Evolutionary conservation across 208 protist species (phyloP), one percentile per base, ranked within the genome.

Genomic region (Borovskyia barvae): DNA sequence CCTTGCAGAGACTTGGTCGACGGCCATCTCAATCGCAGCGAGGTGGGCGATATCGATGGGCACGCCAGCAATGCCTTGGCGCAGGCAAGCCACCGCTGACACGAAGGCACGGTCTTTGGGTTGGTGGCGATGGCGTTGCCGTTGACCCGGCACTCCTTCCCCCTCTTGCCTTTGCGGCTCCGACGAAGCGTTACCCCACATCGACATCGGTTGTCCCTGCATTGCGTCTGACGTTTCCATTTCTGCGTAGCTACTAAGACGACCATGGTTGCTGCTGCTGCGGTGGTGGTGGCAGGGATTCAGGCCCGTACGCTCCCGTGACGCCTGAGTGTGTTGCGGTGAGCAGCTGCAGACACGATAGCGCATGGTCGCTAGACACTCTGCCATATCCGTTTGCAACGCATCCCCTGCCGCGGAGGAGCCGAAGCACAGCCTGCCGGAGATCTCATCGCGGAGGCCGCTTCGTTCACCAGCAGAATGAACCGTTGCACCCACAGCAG

Each of bases 1-100:
- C 7, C 32, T 20, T 7, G 33, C 37, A 24, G 54, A 74, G 26
- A 46, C 55, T 20, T 48, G 41, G 20, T 78, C 72, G 7, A 69
- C 55, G 20, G 61, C 50, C 42, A 49, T 43, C 55, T 66, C 62
- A 26, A 60, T 41, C 22, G 57, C 57, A 11, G 47, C 45, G n/a
- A 69, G 45, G 30, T 63, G 55, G 1, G 62, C 46, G 26, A 66
- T 29, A 52, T 63, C 62, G 35, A 66, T 65, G 8, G 62, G 62
- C 2, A 71, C 46, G 24, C 29, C 53, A 7, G 60, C 24, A 17
- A 62, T 58, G 43, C 37, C 42, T 45, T 69, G 62, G 2, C 62
- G 69, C 50, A 71, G 62, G 39, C 61, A 71, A 5, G 54, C 49
- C 40, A 71, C 69, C 5, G 69, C 62, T 12, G 57, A 64, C 26